phyloP scores from a whole-genome alignment of 192 early-diverging fungal genomes.

The Backusella australiensis region DNA sequence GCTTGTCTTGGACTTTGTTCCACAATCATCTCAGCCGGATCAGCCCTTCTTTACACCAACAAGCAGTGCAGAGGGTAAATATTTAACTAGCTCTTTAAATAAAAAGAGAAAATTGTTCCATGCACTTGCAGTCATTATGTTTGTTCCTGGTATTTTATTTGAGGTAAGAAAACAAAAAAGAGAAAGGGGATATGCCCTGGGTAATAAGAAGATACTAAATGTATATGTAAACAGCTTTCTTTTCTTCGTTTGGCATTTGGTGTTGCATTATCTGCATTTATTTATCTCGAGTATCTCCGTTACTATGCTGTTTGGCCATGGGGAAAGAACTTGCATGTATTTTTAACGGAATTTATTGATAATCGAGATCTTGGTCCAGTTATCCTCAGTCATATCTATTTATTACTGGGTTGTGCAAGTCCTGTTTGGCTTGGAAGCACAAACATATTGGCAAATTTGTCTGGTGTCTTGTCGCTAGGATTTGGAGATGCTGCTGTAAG shows the following conservation, averaged over 20 bases:
- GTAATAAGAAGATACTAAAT: background rate
- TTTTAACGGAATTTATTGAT: slow-evolving; percentile 83
- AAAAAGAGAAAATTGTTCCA: slow-evolving; percentile 87
- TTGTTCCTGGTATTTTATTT: slow-evolving; percentile 73
- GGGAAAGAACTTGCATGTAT: slow-evolving; percentile 61
- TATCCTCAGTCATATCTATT: slow-evolving; percentile 86
- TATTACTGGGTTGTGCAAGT: slow-evolving; percentile 86
- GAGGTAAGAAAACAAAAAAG: slow-evolving; percentile 52
- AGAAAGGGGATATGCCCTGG: background rate
- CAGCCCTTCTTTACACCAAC: background rate
- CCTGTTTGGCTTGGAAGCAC: slow-evolving; percentile 81
- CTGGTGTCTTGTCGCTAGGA: slow-evolving; percentile 86
- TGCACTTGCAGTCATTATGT: slow-evolving; percentile 78
- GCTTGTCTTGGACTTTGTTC: slow-evolving; percentile 24
- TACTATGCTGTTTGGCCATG: slow-evolving; percentile 69
- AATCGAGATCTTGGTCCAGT: slow-evolving; percentile 77
- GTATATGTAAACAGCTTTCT: slow-evolving; percentile 40
- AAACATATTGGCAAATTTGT: slow-evolving; percentile 50
- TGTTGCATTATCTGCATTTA: slow-evolving; percentile 67
- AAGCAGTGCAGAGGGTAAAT: slow-evolving; percentile 3
- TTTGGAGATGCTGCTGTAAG: slow-evolving; percentile 83
- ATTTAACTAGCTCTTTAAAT: slow-evolving; percentile 56
- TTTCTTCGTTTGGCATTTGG: slow-evolving; percentile 84
- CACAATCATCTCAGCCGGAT: background rate
- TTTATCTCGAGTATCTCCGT: slow-evolving; percentile 80